Evolutionary conservation across 2,329 filamentous ascomycete species (phyloP), one percentile per base, ranked within the genome.

Genomic region (Fusarium lyarnte): DNA sequence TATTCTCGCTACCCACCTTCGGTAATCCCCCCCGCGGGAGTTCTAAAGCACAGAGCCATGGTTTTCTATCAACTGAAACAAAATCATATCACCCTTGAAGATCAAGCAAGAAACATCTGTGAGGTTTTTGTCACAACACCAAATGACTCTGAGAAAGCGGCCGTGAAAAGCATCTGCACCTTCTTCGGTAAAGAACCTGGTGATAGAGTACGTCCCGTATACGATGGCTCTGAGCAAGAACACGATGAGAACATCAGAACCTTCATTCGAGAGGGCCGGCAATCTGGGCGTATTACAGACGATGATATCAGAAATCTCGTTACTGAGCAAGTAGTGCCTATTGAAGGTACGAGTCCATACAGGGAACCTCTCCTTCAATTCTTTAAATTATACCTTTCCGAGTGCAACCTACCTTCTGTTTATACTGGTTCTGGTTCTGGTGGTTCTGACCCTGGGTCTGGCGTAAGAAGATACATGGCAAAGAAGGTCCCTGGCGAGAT

Each of bases 131-230:
- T 42, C 14, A 23, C 5, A 10, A 10, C 13, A 14, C 39, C 8
- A 23, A 42, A 17, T 42, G n/a, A n/a, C 9, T 42, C 39, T 17
- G n/a, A 42, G 39, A 14, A 10, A 23, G 9, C n/a, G 8, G 39
- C 39, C 16, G 0, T 23, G 14, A n/a, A 10, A 23, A 23, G 14
- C 11, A 16, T 23, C 14, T 4, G 1, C 8, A 11, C n/a, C 14
- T 42, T 16, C n/a, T 23, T 41, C 39, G 21, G 39, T 41, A 9
- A 8, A 41, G 7, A 21, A n/a, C 39, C 39, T n/a, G 29, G 29
- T 4, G 29, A 12, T 35, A 35, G 16, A 16, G 7, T 7, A 35
- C 8, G 33, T 14, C 7, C 16, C 33, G 14, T 35, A 17, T 35
- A 8, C 16, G 35, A 36, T 36, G 35, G 16, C 35, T 19, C 17